A percentile compares a stretch with the other conserved stretches of the same genome.
These are phyloP conservation scores for Suhomyces faveliae DNA, from an alignment of 805 yeast genomes.

Conservation along the genomic window DNA sequence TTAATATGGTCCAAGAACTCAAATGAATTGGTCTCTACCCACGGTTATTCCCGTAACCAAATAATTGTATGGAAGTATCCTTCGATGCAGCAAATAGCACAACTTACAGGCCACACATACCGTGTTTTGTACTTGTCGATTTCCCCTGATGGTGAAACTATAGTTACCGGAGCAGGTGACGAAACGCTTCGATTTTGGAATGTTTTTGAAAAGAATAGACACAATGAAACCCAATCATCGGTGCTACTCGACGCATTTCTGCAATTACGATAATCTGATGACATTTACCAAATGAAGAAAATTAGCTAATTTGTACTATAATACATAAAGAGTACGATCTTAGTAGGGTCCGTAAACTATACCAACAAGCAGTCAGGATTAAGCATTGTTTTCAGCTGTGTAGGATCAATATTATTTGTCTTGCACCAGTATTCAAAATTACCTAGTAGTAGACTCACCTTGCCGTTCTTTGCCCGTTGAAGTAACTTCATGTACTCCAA, in stretches of 20 bases:
- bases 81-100: conserved; percentile 87
- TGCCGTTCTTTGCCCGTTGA: conserved; percentile 8
- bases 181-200: conserved; percentile 96
- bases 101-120: conserved; percentile 90
- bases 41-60: conserved; percentile 90
- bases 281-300: neutral
- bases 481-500: conserved; percentile 51
- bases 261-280: conserved; percentile 53
- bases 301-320: neutral
- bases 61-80: conserved; percentile 93
- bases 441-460: conserved; percentile 17
- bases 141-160: conserved; percentile 94
- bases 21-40: conserved; percentile 90
- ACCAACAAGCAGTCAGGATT: conserved; percentile 29
- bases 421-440: conserved; percentile 31
- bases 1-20: conserved; percentile 90
- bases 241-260: conserved; percentile 71
- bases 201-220: conserved; percentile 75
- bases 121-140: conserved; percentile 85
- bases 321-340: neutral
- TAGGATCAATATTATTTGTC: conserved; percentile 21
- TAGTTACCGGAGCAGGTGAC: conserved; percentile 98
- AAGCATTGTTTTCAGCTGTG: conserved; percentile 26
- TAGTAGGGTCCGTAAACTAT: conserved; percentile 5
- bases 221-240: conserved; percentile 57